Conservation (phyloP, 75 land plant species). For the Selaginella moellendorffii region DNA sequence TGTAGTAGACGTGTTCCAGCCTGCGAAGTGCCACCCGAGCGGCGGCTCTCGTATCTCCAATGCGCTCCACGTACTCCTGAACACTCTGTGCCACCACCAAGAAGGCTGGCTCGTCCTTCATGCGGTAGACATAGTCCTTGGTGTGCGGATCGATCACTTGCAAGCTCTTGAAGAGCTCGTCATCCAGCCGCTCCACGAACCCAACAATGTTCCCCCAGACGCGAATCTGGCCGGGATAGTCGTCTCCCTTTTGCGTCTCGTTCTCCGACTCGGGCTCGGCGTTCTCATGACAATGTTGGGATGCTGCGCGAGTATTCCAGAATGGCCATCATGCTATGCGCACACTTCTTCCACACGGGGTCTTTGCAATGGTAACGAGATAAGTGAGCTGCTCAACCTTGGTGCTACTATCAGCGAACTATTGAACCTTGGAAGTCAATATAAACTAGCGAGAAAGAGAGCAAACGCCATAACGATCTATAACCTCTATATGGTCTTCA, state of each 20-base stretch:
- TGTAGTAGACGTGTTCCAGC: constrained; percentile 77
- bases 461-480: too few relatives aligned
- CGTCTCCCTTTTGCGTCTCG: constrained; percentile 67
- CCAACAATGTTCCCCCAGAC: constrained; percentile 88
- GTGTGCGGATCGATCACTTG: constrained; percentile 90
- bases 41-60: constrained; percentile 56
- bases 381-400: constrained; percentile 72
- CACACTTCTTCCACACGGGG: constrained; percentile 87
- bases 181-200: constrained; percentile 62
- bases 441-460: too few relatives aligned
- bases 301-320: constrained; percentile 64
- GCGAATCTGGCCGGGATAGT: constrained; percentile 48
- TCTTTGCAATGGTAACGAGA: constrained; percentile 60
- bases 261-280: constrained; percentile 59
- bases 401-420: too few relatives aligned
- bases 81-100: constrained; percentile 72
- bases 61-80: constrained; percentile 63
- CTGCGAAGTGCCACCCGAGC: constrained; percentile 64
- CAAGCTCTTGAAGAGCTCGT: constrained; percentile 81
- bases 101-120: constrained; percentile 73
- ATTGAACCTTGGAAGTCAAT: too few relatives aligned
- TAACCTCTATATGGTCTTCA: too few relatives aligned
- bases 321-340: constrained; percentile 43
- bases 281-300: constrained; percentile 53
- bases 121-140: constrained; percentile 73